phyloP scores from a whole-genome alignment of 2,329 filamentous ascomycete genomes.

The Exserohilum rostratum region DNA sequence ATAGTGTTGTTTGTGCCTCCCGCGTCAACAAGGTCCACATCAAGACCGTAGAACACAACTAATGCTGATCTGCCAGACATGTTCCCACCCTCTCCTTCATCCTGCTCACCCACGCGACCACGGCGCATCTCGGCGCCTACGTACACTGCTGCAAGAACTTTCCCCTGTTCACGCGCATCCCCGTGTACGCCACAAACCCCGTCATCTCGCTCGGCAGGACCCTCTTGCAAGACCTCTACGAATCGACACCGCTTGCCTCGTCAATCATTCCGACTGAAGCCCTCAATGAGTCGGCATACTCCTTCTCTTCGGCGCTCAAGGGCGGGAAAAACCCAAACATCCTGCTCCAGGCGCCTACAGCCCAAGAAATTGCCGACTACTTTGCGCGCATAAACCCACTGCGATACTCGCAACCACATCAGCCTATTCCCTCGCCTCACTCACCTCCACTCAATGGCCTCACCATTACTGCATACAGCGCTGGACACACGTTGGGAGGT shows the following conservation, averaged over 20 bases:
- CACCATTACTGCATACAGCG: conserved; percentile 95
- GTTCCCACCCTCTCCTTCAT: conserved; percentile 90
- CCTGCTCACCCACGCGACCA: conserved; percentile 91
- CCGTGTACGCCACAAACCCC: conserved; percentile 90
- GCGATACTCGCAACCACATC: conserved; percentile 96
- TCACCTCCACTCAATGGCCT: conserved; percentile 88
- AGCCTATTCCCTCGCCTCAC: conserved; percentile 84
- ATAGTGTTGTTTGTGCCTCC: background rate
- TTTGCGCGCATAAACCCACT: conserved; percentile 89
- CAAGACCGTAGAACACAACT: conserved; percentile 21
- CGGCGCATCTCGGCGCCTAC: conserved; percentile 89
- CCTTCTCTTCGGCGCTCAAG: conserved; percentile 60
- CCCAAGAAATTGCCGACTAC: conserved; percentile 89
- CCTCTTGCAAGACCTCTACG: conserved; percentile 88
- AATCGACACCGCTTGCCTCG: conserved; percentile 84
- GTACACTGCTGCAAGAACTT: conserved; percentile 98
- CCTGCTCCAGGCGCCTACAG: conserved; percentile 72
- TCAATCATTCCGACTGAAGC: conserved; percentile 78
- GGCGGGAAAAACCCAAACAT: conserved; percentile 54
- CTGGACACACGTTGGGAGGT: conserved; percentile 91
- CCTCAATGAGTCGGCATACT: conserved; percentile 68
- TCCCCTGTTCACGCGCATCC: conserved; percentile 87
- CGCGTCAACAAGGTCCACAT: conserved; percentile 2
- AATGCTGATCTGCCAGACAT: conserved; percentile 63
- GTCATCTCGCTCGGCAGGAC: conserved; percentile 93